A percentile compares a stretch with the other conserved stretches of the same genome.
phyloP scores from a whole-genome alignment of 2,329 filamentous ascomycete genomes.

The Berkeleyomyces rouxiae region DNA sequence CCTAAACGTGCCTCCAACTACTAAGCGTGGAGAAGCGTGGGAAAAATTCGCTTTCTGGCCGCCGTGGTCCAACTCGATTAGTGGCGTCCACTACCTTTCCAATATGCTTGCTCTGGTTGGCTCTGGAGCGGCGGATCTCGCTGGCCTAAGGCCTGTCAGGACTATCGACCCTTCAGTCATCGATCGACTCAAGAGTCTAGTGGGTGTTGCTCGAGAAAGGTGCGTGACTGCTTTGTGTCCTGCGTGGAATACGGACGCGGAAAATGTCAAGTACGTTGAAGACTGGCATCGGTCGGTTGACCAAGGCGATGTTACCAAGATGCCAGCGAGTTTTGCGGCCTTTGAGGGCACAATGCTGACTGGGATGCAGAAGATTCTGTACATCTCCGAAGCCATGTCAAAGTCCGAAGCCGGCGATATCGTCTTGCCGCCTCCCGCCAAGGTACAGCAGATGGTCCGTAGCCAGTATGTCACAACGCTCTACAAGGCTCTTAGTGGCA shows the following conservation, averaged over 20 bases:
- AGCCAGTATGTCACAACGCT: slow-evolving; percentile 85
- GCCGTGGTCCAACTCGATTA: slow-evolving; percentile 77
- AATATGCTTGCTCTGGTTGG: slow-evolving; percentile 70
- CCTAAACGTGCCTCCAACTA: slow-evolving; percentile 59
- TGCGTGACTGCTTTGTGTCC: slow-evolving; percentile 73
- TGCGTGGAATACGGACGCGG: slow-evolving; percentile 85
- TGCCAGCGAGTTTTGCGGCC: slow-evolving; percentile 71
- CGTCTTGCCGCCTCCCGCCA: slow-evolving; percentile 67
- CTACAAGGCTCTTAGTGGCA: slow-evolving; percentile 84
- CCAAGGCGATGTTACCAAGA: slow-evolving; percentile 70
- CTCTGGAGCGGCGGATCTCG: slow-evolving; percentile 75
- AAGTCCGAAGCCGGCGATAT: slow-evolving; percentile 61
- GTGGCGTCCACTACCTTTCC: slow-evolving; percentile 77
- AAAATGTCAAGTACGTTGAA: slow-evolving; percentile 81
- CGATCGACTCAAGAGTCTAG: slow-evolving; percentile 59
- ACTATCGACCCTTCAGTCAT: slow-evolving; percentile 37
- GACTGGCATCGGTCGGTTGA: slow-evolving; percentile 81
- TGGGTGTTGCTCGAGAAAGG: slow-evolving; percentile 66
- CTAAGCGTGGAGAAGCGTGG: slow-evolving; percentile 69
- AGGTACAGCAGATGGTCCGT: slow-evolving; percentile 78
- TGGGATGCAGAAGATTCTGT: slow-evolving; percentile 90
- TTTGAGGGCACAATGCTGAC: slow-evolving; percentile 70
- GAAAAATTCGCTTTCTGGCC: slow-evolving; percentile 95
- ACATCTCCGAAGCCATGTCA: slow-evolving; percentile 69
- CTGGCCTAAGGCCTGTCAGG: slow-evolving; percentile 51